Evolutionary conservation across 208 protist genomes (phyloP).

Genomic region (Trypanosoma rangeli): DNA sequence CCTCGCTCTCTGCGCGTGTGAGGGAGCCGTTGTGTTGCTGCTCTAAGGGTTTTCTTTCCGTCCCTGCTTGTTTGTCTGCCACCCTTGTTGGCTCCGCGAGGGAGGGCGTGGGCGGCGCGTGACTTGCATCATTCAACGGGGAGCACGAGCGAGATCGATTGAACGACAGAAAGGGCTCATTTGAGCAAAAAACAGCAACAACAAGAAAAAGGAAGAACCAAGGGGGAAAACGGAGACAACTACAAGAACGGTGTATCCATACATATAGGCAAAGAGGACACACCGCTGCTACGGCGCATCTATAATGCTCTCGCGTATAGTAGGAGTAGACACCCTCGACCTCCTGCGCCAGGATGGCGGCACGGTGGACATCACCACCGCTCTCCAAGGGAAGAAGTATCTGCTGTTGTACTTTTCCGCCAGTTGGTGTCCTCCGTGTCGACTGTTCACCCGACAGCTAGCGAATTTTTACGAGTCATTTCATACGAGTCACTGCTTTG

Average conservation of each 20-base stretch:
- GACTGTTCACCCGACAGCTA: slow-evolving; percentile 75
- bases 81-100: too few relatives aligned
- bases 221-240: background rate
- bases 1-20: background rate
- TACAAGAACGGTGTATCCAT: background rate
- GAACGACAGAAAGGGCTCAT: background rate
- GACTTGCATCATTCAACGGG: background rate
- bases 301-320: background rate
- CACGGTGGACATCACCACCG: slow-evolving; percentile 26
- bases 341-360: slow-evolving; percentile 43
- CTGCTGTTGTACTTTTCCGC: slow-evolving; percentile 81
- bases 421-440: slow-evolving; percentile 82
- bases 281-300: too few relatives aligned
- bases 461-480: slow-evolving; percentile 56
- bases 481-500: slow-evolving; percentile 38
- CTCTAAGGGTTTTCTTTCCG: background rate
- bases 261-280: background rate
- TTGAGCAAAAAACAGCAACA: background rate
- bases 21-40: too few relatives aligned
- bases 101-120: too few relatives aligned
- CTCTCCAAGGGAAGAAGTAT: slow-evolving; percentile 47
- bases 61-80: background rate
- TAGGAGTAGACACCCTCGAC: slow-evolving; percentile 21
- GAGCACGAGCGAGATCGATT: slow-evolving; percentile 3
- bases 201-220: background rate